Evolutionary conservation across 345 rosid genomes (phyloP).

Genomic region (Erodium maritimum): DNA sequence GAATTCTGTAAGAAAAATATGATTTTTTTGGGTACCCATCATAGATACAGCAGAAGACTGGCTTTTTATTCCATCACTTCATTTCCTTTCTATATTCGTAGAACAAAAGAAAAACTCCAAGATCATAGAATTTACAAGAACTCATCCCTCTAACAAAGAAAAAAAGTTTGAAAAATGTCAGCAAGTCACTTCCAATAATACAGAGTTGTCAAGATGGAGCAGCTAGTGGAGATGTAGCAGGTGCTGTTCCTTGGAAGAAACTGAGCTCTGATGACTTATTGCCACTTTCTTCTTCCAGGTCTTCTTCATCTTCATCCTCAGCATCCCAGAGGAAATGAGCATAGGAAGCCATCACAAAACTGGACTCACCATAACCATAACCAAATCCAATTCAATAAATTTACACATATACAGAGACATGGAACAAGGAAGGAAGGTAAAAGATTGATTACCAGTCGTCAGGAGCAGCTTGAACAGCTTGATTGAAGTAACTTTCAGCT

Average conservation of each 20-base stretch:
- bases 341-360: constrained; percentile 79
- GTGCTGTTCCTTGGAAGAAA: constrained; percentile 26
- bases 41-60: too few species aligned
- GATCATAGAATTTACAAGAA: neutral
- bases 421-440: neutral
- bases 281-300: constrained; percentile 11
- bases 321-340: constrained; percentile 86
- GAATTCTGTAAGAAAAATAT: too few species aligned
- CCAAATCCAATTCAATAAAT: neutral
- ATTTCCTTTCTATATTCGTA: too few species aligned
- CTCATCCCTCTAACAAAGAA: neutral
- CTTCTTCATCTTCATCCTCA: constrained; percentile 51
- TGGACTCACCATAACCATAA: constrained; percentile 22
- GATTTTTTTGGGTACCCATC: too few species aligned
- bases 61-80: too few species aligned
- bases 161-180: neutral
- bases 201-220: constrained; percentile 36
- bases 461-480: constrained; percentile 74
- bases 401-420: constrained; percentile 1
- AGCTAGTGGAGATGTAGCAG: constrained; percentile 27
- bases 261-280: constrained; percentile 13
- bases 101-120: neutral
- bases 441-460: constrained; percentile 53
- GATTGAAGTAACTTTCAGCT: constrained; percentile 65
- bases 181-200: neutral